Evolutionary conservation across 441 rosid species (phyloP), one percentile per base, ranked within the genome.

Genomic region (Arabidopsis lyrata): DNA sequence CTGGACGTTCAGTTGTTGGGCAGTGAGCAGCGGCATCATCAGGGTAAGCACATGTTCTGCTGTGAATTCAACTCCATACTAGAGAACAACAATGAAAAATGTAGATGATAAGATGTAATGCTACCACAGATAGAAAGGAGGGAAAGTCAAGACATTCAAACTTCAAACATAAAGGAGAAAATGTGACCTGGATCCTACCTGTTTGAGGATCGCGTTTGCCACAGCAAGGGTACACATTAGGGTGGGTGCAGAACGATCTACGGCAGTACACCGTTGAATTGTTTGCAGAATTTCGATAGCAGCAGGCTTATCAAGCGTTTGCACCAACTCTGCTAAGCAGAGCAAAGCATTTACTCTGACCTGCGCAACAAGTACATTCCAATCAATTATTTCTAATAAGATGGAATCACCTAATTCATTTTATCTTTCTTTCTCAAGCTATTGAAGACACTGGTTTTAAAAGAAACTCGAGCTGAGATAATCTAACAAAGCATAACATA

Each of bases 141-240:
- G 56, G 68, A 47, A 63, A 32, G 63, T 59, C 49, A 48, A 11
- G 29, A 35, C 15, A 13, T 57, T 65, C 56, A 5, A 66, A 52
- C 13, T 36, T 41, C 42, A 24, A 29, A 50, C 14, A 48, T 49
- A 29, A 58, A 8, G 24, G 57, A 48, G n/a, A 48, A 36, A 36
- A 49, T 20, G 39, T 32, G 65, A 44, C 48, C 55, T 55, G 12
- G 3, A 2, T 20, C 63, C 13, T 44, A 92, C 99, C 97, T 90
- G 92, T 80, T 90, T 95, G 62, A 95, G 84, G 73, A 95, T 88
- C 41, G 98, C 86, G 84, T 85, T 92, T 74, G 96, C 92, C 41
- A 95, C 85, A 60, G 94, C 97, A 67, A 95, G 96, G 32, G 99
- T 85, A 73, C 96, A 95, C 97, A 95, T 95, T 24, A 95, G 92